Evolutionary conservation across 495 filamentous ascomycete genomes (phyloP).

Genomic region (Aspergillus heteromorphus): DNA sequence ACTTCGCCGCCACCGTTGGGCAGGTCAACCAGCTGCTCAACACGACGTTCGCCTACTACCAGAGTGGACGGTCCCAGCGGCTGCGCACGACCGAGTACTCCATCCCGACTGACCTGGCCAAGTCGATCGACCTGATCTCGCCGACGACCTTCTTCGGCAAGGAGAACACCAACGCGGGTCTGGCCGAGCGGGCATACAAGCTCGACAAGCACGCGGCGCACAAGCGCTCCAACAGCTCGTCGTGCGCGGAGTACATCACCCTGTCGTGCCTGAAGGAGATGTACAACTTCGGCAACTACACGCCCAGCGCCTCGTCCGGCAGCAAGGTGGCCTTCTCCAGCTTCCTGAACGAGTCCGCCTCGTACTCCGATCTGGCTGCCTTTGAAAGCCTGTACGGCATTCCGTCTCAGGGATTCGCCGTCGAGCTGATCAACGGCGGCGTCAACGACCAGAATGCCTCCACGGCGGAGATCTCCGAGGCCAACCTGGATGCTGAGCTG

Average conservation of each 20-base stretch:
- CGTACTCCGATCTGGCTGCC: slow-evolving; percentile 29
- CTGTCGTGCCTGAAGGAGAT: slow-evolving; percentile 54
- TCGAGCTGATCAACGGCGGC: slow-evolving; percentile 51
- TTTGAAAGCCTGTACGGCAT: slow-evolving; percentile 31
- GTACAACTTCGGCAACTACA: slow-evolving; percentile 53
- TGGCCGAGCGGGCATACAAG: not conserved
- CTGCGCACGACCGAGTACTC: slow-evolving; percentile 57
- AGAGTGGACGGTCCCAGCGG: slow-evolving; percentile 32
- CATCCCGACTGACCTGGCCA: slow-evolving; percentile 50
- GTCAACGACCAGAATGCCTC: slow-evolving; percentile 43
- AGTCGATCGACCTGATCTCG: slow-evolving; percentile 52
- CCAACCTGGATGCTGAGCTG: slow-evolving; percentile 66
- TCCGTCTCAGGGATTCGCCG: slow-evolving; percentile 49
- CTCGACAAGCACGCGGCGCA: not conserved
- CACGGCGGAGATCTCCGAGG: slow-evolving; percentile 37
- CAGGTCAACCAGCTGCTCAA: slow-evolving; percentile 45
- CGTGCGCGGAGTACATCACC: slow-evolving; percentile 37
- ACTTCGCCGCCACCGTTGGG: slow-evolving; percentile 44
- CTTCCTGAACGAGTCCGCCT: slow-evolving; percentile 46
- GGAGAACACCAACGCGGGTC: not conserved
- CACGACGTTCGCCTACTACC: slow-evolving; percentile 40
- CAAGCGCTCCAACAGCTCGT: slow-evolving; percentile 9
- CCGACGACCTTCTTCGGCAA: slow-evolving; percentile 57
- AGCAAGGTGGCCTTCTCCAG: slow-evolving; percentile 53
- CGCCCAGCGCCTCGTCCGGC: slow-evolving; percentile 35